These are phyloP conservation scores for Magnaporthiopsis rhizophila DNA, from an alignment of 2,329 filamentous ascomycete genomes.

Conservation along the genomic window DNA sequence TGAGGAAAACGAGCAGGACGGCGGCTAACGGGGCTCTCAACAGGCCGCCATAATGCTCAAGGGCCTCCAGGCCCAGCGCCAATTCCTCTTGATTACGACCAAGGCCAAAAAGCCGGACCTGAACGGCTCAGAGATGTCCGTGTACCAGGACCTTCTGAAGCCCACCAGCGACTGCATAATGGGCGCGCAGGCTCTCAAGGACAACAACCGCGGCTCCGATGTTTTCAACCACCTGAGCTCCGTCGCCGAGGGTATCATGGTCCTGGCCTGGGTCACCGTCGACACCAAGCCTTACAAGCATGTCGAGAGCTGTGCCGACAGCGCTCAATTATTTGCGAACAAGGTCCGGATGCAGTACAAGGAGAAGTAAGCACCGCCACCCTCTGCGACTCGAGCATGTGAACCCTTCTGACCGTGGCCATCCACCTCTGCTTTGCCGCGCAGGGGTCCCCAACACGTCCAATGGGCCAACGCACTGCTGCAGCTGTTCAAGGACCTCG, in stretches of 20 bases:
- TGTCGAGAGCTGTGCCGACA: constrained; percentile 72
- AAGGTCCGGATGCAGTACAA: constrained; percentile 87
- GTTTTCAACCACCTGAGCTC: constrained; percentile 77
- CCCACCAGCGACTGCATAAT: constrained; percentile 79
- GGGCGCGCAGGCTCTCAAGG: constrained; percentile 71
- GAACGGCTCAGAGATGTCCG: constrained; percentile 46
- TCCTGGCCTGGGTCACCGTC: constrained; percentile 83
- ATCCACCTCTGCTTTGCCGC: not conserved
- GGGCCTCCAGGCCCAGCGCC: constrained; percentile 77
- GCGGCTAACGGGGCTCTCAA: not conserved
- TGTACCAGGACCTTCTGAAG: constrained; percentile 71
- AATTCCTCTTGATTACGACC: constrained; percentile 78
- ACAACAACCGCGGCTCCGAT: constrained; percentile 67
- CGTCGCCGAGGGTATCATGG: constrained; percentile 82
- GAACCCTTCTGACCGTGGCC: not conserved
- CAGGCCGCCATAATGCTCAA: constrained; percentile 44
- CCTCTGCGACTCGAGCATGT: not conserved
- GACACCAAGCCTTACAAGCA: constrained; percentile 78
- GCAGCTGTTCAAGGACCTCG: constrained; percentile 75
- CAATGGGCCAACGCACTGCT: constrained; percentile 94
- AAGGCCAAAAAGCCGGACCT: constrained; percentile 89
- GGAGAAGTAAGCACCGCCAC: constrained; percentile 40
- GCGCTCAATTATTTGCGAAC: constrained; percentile 92
- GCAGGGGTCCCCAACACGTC: constrained; percentile 68
- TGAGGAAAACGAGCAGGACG: not conserved